Evolutionary conservation across 306 rosid species (phyloP), one percentile per base, ranked within the genome.

Genomic region (Corylus avellana): DNA sequence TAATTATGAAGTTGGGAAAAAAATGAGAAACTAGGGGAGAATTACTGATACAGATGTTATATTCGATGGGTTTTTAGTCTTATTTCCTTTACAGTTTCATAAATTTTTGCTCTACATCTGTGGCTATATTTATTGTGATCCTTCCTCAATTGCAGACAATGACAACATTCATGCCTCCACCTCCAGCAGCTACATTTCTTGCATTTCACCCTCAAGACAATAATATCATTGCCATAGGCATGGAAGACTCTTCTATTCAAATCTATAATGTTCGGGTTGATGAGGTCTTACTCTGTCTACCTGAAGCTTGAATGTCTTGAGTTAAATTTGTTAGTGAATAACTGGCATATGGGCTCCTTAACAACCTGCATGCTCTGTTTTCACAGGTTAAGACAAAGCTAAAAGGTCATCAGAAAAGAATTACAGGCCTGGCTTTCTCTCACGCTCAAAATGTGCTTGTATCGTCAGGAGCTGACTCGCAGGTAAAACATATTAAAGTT

Each of bases 191-290:
- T 68, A 96, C 99, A 74, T 93, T 89, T 87, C 91, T 96, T 80
- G 99, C 98, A 39, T 96, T 96, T 86, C 99, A 96, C 85, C 99
- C 99, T 68, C 98, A 93, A 84, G 99, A 96, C 87, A 96, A 96
- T 84, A 96, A 96, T 87, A 91, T 96, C 64, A 93, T 96, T 80
- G 99, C 99, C 64, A 93, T 96, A 78, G 99, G 99, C 86, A 96
- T 93, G 99, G 99, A 96, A 20, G 99, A 96, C 80, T 91, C 99
- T 69, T 83, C 97, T 53, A 93, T 96, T 75, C 99, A 96, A 80
- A 96, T 96, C 79, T 96, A 96, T 76, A 96, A 96, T 80, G 99
- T 96, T 73, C 83, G 99, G 82, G 94, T 93, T 77, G 99, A 93
- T 76, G 97, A 91, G 98, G 99, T 96, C 74, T 84, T 76, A 27